Conservation (phyloP, 2,329 filamentous ascomycete genomes). For the Sporothrix phasma region DNA sequence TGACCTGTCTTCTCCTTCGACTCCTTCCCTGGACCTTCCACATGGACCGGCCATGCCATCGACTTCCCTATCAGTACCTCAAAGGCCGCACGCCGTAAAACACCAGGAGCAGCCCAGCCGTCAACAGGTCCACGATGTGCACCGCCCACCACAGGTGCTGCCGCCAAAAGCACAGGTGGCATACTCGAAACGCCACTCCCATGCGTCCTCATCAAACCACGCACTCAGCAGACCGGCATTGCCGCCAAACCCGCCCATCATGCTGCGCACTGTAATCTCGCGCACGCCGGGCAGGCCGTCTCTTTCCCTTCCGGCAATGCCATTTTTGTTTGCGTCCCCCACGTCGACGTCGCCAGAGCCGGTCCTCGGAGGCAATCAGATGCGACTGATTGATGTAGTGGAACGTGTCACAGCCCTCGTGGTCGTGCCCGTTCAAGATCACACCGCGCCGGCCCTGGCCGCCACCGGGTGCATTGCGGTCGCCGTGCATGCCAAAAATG, state of each 20-base stretch:
- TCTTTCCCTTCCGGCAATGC: too few species aligned
- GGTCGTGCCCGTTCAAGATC: slow-evolving; percentile 88
- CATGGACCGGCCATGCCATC: background rate
- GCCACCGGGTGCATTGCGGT: slow-evolving; percentile 44
- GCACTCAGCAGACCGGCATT: slow-evolving; percentile 80
- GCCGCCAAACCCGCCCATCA: slow-evolving; percentile 96
- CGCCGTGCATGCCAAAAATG: slow-evolving; percentile 66
- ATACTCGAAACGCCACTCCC: slow-evolving; percentile 78
- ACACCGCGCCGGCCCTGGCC: slow-evolving; percentile 65
- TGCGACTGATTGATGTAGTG: slow-evolving; percentile 65
- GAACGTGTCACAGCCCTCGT: slow-evolving; percentile 83
- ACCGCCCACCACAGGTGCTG: slow-evolving; percentile 94
- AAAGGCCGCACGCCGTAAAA: slow-evolving; percentile 21
- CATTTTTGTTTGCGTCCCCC: slow-evolving; percentile 34
- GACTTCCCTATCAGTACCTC: slow-evolving; percentile 12
- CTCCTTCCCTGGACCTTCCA: background rate
- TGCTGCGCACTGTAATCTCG: slow-evolving; percentile 88
- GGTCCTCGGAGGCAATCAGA: slow-evolving; percentile 30
- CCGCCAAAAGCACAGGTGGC: slow-evolving; percentile 64
- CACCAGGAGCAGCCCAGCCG: slow-evolving; percentile 24
- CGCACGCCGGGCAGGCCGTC: slow-evolving; percentile 54
- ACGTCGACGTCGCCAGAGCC: slow-evolving; percentile 42
- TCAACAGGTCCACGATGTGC: slow-evolving; percentile 59
- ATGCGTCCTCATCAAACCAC: slow-evolving; percentile 69
- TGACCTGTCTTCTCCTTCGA: background rate